Conservation (phyloP, 257 asterid genomes). For the Plantago major region DNA sequence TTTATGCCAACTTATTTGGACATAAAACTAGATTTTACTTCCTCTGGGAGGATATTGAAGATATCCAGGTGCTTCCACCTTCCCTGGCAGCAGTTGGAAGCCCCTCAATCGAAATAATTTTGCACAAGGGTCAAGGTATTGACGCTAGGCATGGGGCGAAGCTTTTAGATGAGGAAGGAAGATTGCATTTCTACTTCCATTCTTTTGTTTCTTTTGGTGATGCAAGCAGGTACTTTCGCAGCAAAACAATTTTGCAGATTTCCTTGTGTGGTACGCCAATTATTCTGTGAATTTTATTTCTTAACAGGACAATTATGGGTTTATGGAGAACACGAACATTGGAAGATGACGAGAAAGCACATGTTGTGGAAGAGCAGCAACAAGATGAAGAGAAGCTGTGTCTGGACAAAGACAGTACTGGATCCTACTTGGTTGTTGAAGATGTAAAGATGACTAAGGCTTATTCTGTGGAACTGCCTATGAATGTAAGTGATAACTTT, state of each 20-base stretch:
- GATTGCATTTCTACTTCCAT: constrained; percentile 82
- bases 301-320: constrained; percentile 68
- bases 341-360: constrained; percentile 53
- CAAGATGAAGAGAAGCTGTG: constrained; percentile 43
- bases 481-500: constrained; percentile 42
- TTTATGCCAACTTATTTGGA: constrained; percentile 78
- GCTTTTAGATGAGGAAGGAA: constrained; percentile 64
- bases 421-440: constrained; percentile 44
- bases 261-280: too few species aligned
- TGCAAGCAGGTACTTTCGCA: constrained; percentile 64
- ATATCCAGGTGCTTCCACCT: constrained; percentile 73
- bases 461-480: constrained; percentile 52
- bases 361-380: constrained; percentile 47
- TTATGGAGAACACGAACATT: constrained; percentile 78
- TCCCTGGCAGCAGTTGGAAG: constrained; percentile 76
- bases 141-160: constrained; percentile 87
- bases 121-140: constrained; percentile 68
- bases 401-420: constrained; percentile 37
- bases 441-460: constrained; percentile 61
- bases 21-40: constrained; percentile 80
- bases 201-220: constrained; percentile 71
- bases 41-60: constrained; percentile 95
- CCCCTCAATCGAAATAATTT: constrained; percentile 67
- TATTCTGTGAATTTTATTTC: background rate
- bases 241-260: background rate